Evolutionary conservation across 2,329 filamentous ascomycete genomes (phyloP).

Genomic region (Piedraia hortae): DNA sequence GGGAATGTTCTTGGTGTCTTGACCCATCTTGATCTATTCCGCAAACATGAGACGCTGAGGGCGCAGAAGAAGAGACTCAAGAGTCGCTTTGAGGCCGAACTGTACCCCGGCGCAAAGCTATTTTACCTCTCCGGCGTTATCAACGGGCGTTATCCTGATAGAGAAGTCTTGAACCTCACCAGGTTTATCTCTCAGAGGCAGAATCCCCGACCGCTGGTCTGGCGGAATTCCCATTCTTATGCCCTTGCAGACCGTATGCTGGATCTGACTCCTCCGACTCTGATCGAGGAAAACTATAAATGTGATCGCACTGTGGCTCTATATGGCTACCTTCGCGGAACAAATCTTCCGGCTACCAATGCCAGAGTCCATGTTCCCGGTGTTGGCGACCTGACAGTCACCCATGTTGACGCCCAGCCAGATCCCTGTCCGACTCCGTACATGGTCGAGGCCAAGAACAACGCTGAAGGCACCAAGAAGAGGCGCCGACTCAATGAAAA

Average conservation of each 20-base stretch:
- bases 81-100: constrained; percentile 82
- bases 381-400: constrained; percentile 63
- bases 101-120: constrained; percentile 88
- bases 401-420: constrained; percentile 60
- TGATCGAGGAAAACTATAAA: constrained; percentile 64
- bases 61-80: constrained; percentile 91
- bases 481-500: constrained; percentile 73
- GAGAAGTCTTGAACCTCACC: constrained; percentile 84
- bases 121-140: constrained; percentile 94
- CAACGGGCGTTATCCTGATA: constrained; percentile 86
- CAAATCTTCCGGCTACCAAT: constrained; percentile 66
- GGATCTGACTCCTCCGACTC: constrained; percentile 79
- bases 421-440: constrained; percentile 88
- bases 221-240: constrained; percentile 92
- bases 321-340: constrained; percentile 81
- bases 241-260: constrained; percentile 79
- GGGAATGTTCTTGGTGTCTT: constrained; percentile 95
- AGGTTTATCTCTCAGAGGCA: constrained; percentile 97
- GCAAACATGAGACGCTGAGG: constrained; percentile 72
- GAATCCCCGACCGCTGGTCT: constrained; percentile 83
- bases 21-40: constrained; percentile 85
- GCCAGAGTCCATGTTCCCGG: constrained; percentile 81
- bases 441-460: constrained; percentile 67
- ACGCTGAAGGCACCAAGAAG: constrained; percentile 55
- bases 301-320: constrained; percentile 78